Evolutionary conservation across 306 rosid genomes (phyloP).

Genomic region (Dryas drummondii): DNA sequence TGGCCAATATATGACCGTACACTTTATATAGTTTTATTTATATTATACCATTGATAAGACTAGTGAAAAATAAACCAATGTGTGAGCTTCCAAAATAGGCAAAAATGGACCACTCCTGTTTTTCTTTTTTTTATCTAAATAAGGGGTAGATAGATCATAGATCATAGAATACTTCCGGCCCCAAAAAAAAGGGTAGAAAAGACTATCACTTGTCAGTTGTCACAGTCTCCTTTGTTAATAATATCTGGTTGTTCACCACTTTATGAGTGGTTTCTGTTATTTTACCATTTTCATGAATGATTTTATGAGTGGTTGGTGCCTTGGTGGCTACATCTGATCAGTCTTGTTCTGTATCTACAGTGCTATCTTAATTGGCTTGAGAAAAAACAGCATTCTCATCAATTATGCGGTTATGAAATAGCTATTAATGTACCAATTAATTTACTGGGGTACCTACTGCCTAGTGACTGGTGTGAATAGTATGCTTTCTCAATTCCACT

Average conservation of each 20-base stretch:
- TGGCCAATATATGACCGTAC: background rate
- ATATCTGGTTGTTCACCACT: background rate
- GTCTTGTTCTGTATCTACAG: background rate
- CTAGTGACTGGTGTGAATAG: background rate
- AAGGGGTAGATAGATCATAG: too few relatives aligned
- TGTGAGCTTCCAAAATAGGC: too few relatives aligned
- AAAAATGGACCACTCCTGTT: too few relatives aligned
- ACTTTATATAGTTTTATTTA: background rate
- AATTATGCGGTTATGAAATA: constrained; percentile 3
- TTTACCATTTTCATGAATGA: background rate
- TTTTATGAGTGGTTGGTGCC: background rate
- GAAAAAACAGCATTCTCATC: too few relatives aligned
- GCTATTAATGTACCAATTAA: background rate
- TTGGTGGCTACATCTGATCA: constrained; percentile 4
- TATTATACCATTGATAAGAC: background rate
- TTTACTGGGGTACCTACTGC: too few relatives aligned
- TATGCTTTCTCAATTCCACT: background rate
- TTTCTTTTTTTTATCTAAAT: too few relatives aligned
- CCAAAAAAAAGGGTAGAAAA: background rate
- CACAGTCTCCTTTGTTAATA: background rate
- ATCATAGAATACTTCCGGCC: too few relatives aligned
- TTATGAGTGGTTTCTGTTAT: constrained; percentile 1
- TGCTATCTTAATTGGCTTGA: background rate
- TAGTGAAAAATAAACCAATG: background rate
- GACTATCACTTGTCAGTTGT: background rate